These are phyloP conservation scores for Colletotrichum aenigma DNA, from an alignment of 2,329 filamentous ascomycete species.

Conservation along the genomic window DNA sequence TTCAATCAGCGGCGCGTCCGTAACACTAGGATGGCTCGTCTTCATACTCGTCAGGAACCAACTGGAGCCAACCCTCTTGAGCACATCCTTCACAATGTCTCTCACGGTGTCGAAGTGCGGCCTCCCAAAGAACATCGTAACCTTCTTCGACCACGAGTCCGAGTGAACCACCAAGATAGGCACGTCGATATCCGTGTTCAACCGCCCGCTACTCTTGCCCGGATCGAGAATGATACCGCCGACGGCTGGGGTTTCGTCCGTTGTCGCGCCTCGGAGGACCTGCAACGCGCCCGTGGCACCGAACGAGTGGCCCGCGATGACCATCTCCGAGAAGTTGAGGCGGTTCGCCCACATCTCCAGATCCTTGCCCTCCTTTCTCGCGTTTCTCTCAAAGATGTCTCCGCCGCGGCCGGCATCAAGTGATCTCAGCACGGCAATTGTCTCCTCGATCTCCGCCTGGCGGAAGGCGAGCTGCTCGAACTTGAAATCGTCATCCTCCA, in stretches of 20 bases:
- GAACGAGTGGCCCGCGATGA: slow-evolving; percentile 68
- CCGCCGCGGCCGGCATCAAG: slow-evolving; percentile 41
- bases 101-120: slow-evolving; percentile 69
- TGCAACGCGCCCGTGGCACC: slow-evolving; percentile 69
- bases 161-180: slow-evolving; percentile 68
- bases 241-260: slow-evolving; percentile 54
- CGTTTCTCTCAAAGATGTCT: slow-evolving; percentile 43
- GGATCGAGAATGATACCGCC: slow-evolving; percentile 69
- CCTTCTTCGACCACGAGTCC: slow-evolving; percentile 65
- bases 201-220: slow-evolving; percentile 65
- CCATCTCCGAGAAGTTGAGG: slow-evolving; percentile 58
- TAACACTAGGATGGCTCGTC: slow-evolving; percentile 67
- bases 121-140: slow-evolving; percentile 63
- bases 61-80: slow-evolving; percentile 43
- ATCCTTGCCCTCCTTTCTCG: slow-evolving; percentile 48
- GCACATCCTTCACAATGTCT: slow-evolving; percentile 47
- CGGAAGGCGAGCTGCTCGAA: slow-evolving; percentile 53
- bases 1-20: slow-evolving; percentile 69
- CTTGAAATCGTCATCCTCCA: slow-evolving; percentile 45
- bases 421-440: slow-evolving; percentile 39
- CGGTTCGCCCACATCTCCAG: slow-evolving; percentile 56
- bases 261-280: slow-evolving; percentile 44
- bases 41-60: slow-evolving; percentile 62
- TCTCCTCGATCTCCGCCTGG: slow-evolving; percentile 53
- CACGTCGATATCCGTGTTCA: slow-evolving; percentile 63